phyloP scores from a whole-genome alignment of 176 grass and related monocot species.

The Otatea glauca region DNA sequence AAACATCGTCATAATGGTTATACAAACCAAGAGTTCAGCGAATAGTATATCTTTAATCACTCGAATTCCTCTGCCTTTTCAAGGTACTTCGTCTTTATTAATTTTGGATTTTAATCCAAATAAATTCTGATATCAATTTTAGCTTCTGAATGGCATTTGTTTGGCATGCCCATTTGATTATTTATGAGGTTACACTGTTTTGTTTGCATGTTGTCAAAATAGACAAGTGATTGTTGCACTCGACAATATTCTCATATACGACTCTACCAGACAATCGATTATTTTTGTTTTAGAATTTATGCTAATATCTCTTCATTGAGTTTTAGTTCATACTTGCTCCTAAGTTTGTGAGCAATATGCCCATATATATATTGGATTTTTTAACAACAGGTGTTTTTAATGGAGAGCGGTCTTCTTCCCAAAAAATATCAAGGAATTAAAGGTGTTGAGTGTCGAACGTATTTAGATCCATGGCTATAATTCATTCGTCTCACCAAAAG shows the following conservation, averaged over 20 bases:
- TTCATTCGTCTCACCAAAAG: too few species aligned
- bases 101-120: slow-evolving; percentile 17
- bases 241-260: neutral
- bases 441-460: too few species aligned
- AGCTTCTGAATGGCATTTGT: slow-evolving; percentile 12
- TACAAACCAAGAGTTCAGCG: slow-evolving; percentile 47
- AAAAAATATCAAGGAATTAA: too few species aligned
- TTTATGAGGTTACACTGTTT: slow-evolving; percentile 25
- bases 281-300: too few species aligned
- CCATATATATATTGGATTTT: too few species aligned
- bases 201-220: neutral
- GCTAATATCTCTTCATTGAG: too few species aligned
- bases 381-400: too few species aligned
- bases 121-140: slow-evolving; percentile 5
- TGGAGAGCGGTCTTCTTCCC: too few species aligned
- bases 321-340: too few species aligned
- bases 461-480: too few species aligned
- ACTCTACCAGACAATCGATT: too few species aligned
- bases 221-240: neutral
- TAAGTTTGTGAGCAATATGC: too few species aligned
- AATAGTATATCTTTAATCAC: slow-evolving; percentile 81
- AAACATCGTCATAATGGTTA: slow-evolving; percentile 42
- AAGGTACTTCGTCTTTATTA: slow-evolving; percentile 54
- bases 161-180: neutral
- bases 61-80: slow-evolving; percentile 89